These are phyloP conservation scores for Carex cristatella DNA, from an alignment of 176 grass and related monocot genomes.

Conservation along the genomic window DNA sequence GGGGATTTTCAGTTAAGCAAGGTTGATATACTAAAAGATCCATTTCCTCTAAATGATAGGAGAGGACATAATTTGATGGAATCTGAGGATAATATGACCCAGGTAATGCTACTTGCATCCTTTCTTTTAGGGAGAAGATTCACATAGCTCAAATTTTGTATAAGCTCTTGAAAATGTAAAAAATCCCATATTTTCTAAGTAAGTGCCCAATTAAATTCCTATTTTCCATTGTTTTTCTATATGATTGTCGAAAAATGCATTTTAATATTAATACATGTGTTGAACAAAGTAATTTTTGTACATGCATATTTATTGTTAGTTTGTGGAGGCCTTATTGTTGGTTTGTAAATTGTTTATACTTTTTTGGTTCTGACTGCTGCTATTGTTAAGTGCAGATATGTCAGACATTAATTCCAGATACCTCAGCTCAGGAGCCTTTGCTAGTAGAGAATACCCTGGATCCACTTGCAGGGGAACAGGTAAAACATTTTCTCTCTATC, in stretches of 20 bases:
- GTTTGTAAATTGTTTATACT: conserved; percentile 7
- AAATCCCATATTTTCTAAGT: neutral
- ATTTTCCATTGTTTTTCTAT: neutral
- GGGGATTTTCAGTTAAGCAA: conserved; percentile 82
- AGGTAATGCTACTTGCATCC: conserved; percentile 35
- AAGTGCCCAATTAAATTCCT: neutral
- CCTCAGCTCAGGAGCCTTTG: conserved; percentile 63
- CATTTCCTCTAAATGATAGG: conserved; percentile 53
- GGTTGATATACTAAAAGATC: conserved; percentile 88
- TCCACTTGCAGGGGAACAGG: conserved; percentile 90
- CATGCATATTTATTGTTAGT: neutral
- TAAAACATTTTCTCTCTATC: conserved; percentile 15
- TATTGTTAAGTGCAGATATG: conserved; percentile 45
- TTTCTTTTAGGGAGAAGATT: conserved; percentile 26
- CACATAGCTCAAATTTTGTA: conserved; percentile 3
- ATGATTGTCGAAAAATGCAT: neutral
- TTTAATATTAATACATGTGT: neutral
- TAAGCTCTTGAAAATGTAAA: neutral
- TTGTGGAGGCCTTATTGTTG: neutral
- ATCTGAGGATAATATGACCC: conserved; percentile 50
- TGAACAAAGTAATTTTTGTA: neutral
- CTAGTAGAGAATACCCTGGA: conserved; percentile 77
- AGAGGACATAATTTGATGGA: conserved; percentile 67
- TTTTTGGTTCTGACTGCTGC: conserved; percentile 7
- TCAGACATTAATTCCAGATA: conserved; percentile 66